Conservation (phyloP, 164 flowering plant genomes). For the grape (Vitis vinifera) region ASM3070453v1 NC_081814.1:10528501-10529000, state of each 20-base stretch:
- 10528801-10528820: constrained; percentile 86
- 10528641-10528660: constrained; percentile 78
- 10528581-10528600: constrained; percentile 83
- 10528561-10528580: constrained; percentile 85
- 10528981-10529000: constrained; percentile 5
- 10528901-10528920: constrained; percentile 90
- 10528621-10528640: constrained; percentile 66
- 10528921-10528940: constrained; percentile 66
- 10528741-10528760: constrained; percentile 3
- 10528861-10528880: constrained; percentile 68
- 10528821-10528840: constrained; percentile 68
- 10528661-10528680: constrained; percentile 57
- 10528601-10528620: constrained; percentile 91
- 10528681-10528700: background rate
- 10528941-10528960: constrained; percentile 15
- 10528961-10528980: constrained; percentile 22
- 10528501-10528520: constrained; percentile 94
- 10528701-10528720: background rate
- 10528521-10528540: constrained; percentile 59
- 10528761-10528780: constrained; percentile 72
- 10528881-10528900: constrained; percentile 98
- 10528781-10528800: constrained; percentile 89
- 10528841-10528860: constrained; percentile 45
- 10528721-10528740: constrained; percentile 5
- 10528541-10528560: constrained; percentile 70